Base-by-base conservation (phyloP, 164 flowering plant genomes). In the Dillenia suffruticosa region DNA sequence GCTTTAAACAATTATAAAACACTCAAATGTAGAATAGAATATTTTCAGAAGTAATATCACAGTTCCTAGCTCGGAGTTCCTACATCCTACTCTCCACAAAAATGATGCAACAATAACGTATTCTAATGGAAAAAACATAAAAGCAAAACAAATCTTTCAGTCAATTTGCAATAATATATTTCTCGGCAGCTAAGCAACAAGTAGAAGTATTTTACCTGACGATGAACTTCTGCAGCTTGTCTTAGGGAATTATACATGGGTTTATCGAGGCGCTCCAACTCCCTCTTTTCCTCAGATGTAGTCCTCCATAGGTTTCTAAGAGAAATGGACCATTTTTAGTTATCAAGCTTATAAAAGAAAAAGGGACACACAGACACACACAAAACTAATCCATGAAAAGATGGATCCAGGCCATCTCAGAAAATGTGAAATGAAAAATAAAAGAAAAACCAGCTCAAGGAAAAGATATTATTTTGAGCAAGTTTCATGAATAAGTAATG, bases 211-310 rank as follows among this genome's bases (percentile, higher is more conserved):
- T 32, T 32, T 32, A 93, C 98, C 99, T 94, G 97, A 54, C 99
- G 95, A 76, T 91, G 99, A 76, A 94, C 99, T 80, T 94, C 99
- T 40, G 99, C 99, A 60, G 99, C 99, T 67, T 77, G 91, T 43
- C 96, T 96, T 67, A 94, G 82, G 22, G 95, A 79, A 71, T 89
- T 88, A 48, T 91, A 89, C 12, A 82, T 76, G 44, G 97, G 99
- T 63, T 89, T 89, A 62, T 91, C 82, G 19, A 91, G 81, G 61
- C 97, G 91, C 76, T 94, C 99, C 74, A 94, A 57, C 71, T 91
- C 97, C 66, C 97, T 84, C 77, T 89, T 94, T 75, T 94, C 99
- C 74, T 89, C 97, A 61, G 99, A 91, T 58, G 97, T 94, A 44
- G 84, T 81, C 76, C 99, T 86, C 99, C 99, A 94, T 57, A 91